Base-by-base conservation (phyloP, 2,329 filamentous ascomycete genomes). In the Lecanoromycetidae sp. region DNA sequence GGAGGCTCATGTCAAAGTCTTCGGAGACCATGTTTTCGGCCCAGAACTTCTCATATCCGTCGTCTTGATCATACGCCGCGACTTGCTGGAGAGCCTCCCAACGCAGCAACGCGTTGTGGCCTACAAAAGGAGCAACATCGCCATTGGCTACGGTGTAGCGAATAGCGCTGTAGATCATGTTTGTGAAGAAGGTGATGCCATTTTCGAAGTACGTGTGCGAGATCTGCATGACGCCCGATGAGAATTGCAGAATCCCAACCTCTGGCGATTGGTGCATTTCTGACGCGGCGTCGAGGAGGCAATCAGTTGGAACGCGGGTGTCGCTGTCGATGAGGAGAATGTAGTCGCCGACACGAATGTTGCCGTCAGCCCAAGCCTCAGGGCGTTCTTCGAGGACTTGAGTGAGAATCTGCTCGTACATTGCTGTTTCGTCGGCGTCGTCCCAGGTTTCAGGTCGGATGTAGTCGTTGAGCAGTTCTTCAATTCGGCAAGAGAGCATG, bases 321-420 rank as follows among this genome's bases (percentile, higher is more conserved):
- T 84, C 80, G 1, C 76, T 82, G 59, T 84, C 80, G 49, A 84
- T 74, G 22, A 84, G 68, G 12, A 84, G 66, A 46, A 84, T 81
- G 55, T 78, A 88, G 65, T 93, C 86, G 47, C 87, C 87, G 20
- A 93, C 71, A 44, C 86, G 84, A 56, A 94, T 82, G 63, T 91
- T 87, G 52, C 86, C 87, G 59, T 87, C 84, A 15, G 85, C 85
- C 74, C 74, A 76, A 1, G 77, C 82, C 23, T 80, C 77, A 17
- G 79, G 78, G 47, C 84, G 71, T 39, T 80, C 76, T 40, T 79
- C 73, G 30, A 87, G 71, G n/a, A 82, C 75, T 49, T 82, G 74
- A 55, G 77, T 74, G 2, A 39, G 20, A n/a, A 15, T n/a, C 25
- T 39, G 20, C n/a, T 39, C 36, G 58, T 86, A 86, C 1, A 78